These are phyloP conservation scores for Physaria fendleri DNA, from an alignment of 345 rosid genomes.

Conservation along the genomic window DNA sequence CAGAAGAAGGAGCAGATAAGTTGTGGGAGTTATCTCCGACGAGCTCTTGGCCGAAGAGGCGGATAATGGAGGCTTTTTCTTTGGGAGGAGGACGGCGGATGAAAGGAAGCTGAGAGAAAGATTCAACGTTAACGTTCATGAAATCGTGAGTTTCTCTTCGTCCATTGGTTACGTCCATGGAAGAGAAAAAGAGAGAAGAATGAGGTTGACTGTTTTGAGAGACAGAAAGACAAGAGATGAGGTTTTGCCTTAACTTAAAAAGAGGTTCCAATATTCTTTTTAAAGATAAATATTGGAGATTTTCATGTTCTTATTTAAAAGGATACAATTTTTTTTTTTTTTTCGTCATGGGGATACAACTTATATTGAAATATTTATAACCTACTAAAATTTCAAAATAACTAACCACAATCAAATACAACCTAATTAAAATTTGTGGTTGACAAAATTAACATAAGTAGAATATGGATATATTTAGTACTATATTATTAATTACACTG, in stretches of 20 bases:
- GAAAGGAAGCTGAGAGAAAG: conserved; percentile 50
- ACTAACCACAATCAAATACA: too few relatives aligned
- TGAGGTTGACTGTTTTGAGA: conserved; percentile 27
- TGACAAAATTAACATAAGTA: too few relatives aligned
- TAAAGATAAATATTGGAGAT: too few relatives aligned
- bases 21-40: conserved; percentile 23
- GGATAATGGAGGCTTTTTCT: conserved; percentile 49
- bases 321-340: too few relatives aligned
- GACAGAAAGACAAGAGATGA: conserved; percentile 24
- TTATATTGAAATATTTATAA: too few relatives aligned
- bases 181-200: conserved; percentile 11
- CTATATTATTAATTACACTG: too few relatives aligned
- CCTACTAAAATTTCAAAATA: too few relatives aligned
- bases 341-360: too few relatives aligned
- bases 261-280: conserved; percentile 24
- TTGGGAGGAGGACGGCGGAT: conserved; percentile 62
- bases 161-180: conserved; percentile 32
- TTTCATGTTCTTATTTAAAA: too few relatives aligned
- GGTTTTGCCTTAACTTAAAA: conserved; percentile 26
- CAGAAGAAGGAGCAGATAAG: background rate
- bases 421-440: too few relatives aligned
- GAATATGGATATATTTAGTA: too few relatives aligned
- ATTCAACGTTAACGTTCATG: conserved; percentile 50
- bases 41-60: conserved; percentile 88
- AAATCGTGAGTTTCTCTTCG: conserved; percentile 47